phyloP scores from a whole-genome alignment of 2,329 filamentous ascomycete species.

The Xylariaceae sp. region DNA sequence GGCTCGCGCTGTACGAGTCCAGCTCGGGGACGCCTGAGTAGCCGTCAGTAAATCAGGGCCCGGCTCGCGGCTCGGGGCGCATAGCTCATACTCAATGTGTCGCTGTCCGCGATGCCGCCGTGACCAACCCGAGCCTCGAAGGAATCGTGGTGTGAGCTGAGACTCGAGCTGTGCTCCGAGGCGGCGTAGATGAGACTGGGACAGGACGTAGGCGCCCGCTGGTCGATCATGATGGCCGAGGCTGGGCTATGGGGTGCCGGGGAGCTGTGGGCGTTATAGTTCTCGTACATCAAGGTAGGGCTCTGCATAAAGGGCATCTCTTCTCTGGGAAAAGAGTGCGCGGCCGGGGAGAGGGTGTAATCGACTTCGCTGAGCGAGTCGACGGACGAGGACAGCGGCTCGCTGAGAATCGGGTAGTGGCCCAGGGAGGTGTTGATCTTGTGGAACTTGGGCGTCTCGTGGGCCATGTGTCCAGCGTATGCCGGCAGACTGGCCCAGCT shows the following conservation, averaged over 20 bases:
- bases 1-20: slow-evolving; percentile 44
- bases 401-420: slow-evolving; percentile 38
- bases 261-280: slow-evolving; percentile 44
- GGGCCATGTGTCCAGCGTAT: slow-evolving; percentile 35
- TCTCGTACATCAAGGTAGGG: slow-evolving; percentile 50
- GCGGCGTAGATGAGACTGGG: slow-evolving; percentile 54
- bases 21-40: slow-evolving; percentile 43
- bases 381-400: slow-evolving; percentile 46
- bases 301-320: slow-evolving; percentile 50
- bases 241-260: slow-evolving; percentile 49
- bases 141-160: slow-evolving; percentile 51
- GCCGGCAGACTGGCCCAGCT: slow-evolving; percentile 38
- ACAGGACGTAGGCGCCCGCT: slow-evolving; percentile 50
- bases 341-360: slow-evolving; percentile 47
- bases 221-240: slow-evolving; percentile 47
- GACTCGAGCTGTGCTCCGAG: slow-evolving; percentile 53
- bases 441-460: slow-evolving; percentile 36
- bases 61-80: slow-evolving; percentile 9
- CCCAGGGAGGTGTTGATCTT: slow-evolving; percentile 31
- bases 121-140: slow-evolving; percentile 49
- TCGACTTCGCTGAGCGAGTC: slow-evolving; percentile 56
- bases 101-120: slow-evolving; percentile 47
- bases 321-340: slow-evolving; percentile 45
- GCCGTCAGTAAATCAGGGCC: slow-evolving; percentile 19
- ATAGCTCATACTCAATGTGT: slow-evolving; percentile 46